Percentiles rank a stretch among this genome's conserved stretches.
These are phyloP conservation scores for Phytophthora hibernalis DNA, from an alignment of 352 stramenopile genomes.

Conservation along the genomic window DNA sequence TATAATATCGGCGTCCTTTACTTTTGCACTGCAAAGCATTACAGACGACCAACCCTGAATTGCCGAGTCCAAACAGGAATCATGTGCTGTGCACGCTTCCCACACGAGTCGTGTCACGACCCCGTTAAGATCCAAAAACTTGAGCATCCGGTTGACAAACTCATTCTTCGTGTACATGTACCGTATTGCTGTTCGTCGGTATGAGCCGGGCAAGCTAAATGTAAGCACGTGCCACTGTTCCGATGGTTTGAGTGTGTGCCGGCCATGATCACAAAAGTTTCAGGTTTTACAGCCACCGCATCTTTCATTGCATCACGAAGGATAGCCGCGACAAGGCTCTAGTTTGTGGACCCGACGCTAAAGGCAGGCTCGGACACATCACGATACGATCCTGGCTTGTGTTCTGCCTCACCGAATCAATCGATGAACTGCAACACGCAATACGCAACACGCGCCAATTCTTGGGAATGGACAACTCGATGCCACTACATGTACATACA, in stretches of 20 bases:
- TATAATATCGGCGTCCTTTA: constrained; percentile 12
- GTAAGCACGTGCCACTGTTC: constrained; percentile 2
- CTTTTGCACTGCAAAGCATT: constrained; percentile 19
- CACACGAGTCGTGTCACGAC: too few species aligned
- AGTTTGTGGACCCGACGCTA: constrained; percentile 23
- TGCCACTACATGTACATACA: neutral
- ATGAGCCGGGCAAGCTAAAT: constrained; percentile 29
- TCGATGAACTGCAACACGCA: too few species aligned
- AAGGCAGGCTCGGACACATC: constrained; percentile 8
- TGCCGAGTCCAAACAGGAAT: constrained; percentile 23
- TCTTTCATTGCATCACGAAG: constrained; percentile 22
- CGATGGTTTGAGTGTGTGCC: too few species aligned
- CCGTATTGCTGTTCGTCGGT: constrained; percentile 1
- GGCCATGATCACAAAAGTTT: neutral
- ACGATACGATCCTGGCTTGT: constrained; percentile 8
- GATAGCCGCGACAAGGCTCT: constrained; percentile 18
- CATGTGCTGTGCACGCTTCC: constrained; percentile 17
- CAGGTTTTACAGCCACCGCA: constrained; percentile 7
- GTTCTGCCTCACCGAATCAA: constrained; percentile 25
- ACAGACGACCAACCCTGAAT: constrained; percentile 12
- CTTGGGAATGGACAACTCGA: neutral
- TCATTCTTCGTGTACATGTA: neutral
- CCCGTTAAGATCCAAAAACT: constrained; percentile 19
- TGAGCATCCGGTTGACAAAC: constrained; percentile 1
- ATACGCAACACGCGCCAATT: too few species aligned